Evolutionary conservation across 2,329 filamentous ascomycete species (phyloP), one percentile per base, ranked within the genome.

Genomic region (Talaromyces sp.): DNA sequence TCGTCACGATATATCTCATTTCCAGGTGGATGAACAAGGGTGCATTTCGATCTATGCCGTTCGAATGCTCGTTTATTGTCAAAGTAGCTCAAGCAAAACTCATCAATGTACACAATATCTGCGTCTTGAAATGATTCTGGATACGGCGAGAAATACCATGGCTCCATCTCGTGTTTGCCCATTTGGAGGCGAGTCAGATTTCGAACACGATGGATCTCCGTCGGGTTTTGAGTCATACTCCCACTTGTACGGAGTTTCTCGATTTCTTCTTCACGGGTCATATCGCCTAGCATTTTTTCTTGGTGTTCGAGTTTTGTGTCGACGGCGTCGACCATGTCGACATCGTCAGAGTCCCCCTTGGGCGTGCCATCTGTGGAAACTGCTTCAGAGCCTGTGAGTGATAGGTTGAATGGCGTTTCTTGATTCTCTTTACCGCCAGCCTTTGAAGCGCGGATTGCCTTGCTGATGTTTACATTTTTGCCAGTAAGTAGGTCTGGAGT

Each of bases 101-200:
- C 96, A 85, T 96, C 97, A 72, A 99, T 94, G 80, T 91, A 97
- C 69, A 98, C 91, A 69, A 95, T 85, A 70, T 99, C 95, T 70
- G 90, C 90, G 70, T 95, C 90, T 25, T 90, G 89, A 75, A 96
- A 98, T 2, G 89, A 84, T 73, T 96, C 90, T 0, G 95, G 95
- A 73, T 99, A 99, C 0, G 95, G 95, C 5, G 93, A 97, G 81
- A 99, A 99, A 78, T 99, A 99, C 95, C 95, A 99, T 0, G 95
- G 95, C 75, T 96, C 96, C 50, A 99, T 87, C 72, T 97, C 92
- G 75, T 89, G 90, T 71, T 89, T 88, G 52, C 95, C 96, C 83
- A 99, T 98, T 75, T 98, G 94, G 3, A 99, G 89, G 70, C 90
- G 93, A 63, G 91, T 92, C 69, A 99, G 88, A 75, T 99, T 99